A percentile compares a stretch with the other conserved stretches of the same genome.
phyloP scores from a whole-genome alignment of 306 rosid species.

The Prunus armeniaca region DNA sequence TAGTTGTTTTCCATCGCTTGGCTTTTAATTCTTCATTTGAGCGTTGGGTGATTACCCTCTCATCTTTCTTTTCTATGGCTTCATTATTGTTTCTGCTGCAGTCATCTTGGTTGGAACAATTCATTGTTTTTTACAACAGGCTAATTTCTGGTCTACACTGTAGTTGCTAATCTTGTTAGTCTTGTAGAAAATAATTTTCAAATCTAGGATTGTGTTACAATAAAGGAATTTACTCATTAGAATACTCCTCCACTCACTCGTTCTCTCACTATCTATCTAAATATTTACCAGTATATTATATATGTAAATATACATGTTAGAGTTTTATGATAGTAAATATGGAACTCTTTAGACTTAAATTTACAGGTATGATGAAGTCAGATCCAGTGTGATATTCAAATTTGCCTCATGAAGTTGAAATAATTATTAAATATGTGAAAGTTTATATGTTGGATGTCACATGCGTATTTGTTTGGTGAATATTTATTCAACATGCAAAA shows the following conservation, averaged over 20 bases:
- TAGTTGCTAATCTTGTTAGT: background rate
- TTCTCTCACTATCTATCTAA: background rate
- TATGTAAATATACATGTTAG: background rate
- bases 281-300: background rate
- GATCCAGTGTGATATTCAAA: background rate
- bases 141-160: background rate
- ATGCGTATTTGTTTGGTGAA: conserved; percentile 28
- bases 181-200: background rate
- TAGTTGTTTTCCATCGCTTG: conserved; percentile 3
- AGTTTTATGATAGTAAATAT: background rate
- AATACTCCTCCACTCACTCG: background rate
- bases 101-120: background rate
- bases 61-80: conserved; percentile 1
- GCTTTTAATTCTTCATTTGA: conserved; percentile 16
- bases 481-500: conserved; percentile 12
- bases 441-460: background rate
- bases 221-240: background rate
- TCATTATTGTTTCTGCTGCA: background rate
- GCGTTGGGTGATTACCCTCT: conserved; percentile 16
- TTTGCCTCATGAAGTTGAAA: background rate
- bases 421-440: background rate
- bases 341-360: background rate
- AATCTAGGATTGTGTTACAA: background rate
- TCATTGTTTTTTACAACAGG: background rate
- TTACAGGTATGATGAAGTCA: background rate